Base-by-base conservation (phyloP, 306 rosid species). In the Ochetophila trinervis region DNA sequence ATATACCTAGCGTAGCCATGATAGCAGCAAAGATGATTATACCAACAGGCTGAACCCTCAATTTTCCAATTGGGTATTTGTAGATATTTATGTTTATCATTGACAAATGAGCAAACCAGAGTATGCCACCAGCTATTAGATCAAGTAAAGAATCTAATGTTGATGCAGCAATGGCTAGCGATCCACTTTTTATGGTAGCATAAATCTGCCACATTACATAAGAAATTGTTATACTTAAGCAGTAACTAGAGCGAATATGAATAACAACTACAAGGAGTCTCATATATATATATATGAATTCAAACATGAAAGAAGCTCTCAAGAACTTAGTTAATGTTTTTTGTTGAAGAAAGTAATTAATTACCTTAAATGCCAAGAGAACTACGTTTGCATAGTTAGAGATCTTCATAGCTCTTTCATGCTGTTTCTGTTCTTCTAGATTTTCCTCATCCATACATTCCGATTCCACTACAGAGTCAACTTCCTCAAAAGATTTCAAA, bases 41-140 rank as follows among this genome's bases (percentile, higher is more conserved):
- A 44, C 99, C 99, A 21, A 93, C 99, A 40, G 99, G 97, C 73
- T 93, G 99, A 61, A 93, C 76, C 69, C 99, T 86, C 76, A 93
- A 66, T 78, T 93, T 93, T 59, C 99, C 99, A 40, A 93, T 93
- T 4, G 99, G 99, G 53, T 86, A 90, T 60, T 76, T 50, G 54
- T 93, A 93, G 10, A 90, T 88, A 75, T 90, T 93, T 55, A 85
- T 71, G 66, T 44, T 85, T 77, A 83, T 93, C 99, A 93, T 93
- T 53, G 96, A 65, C 62, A 87, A 9, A 81, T 93, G 99, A 37
- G 95, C 86, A 74, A 84, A 93, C 97, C 97, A 90, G 17, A 93
- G 99, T 68, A 93, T 88, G 9, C 96, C 97, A 68, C 97, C 99
- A 23, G 99, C 96, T 85, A 83, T 63, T 55, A 83, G 80, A 71